phyloP scores from a whole-genome alignment of 805 yeast species.

The Candida bentonensis region DNA sequence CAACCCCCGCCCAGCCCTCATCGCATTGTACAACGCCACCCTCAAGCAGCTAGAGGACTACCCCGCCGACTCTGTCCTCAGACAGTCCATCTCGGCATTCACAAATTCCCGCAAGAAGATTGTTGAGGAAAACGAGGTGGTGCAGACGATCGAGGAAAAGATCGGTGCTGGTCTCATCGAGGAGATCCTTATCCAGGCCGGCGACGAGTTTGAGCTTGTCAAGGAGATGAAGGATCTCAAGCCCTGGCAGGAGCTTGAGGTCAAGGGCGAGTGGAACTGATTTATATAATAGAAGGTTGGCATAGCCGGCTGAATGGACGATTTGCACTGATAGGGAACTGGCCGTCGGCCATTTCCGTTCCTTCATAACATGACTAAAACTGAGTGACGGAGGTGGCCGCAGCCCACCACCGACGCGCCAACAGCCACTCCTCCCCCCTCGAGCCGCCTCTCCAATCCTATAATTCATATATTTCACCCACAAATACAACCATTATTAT shows the following conservation, averaged over 20 bases:
- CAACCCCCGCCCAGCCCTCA: constrained; percentile 66
- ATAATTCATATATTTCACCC: no score
- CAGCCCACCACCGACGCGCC: no score
- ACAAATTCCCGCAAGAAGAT: constrained; percentile 55
- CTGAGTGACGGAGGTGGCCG: no score
- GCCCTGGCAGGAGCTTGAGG: constrained; percentile 70
- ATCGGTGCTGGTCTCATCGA: constrained; percentile 78
- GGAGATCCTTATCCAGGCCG: constrained; percentile 70
- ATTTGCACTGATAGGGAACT: constrained; percentile 12
- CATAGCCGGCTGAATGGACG: constrained; percentile 67
- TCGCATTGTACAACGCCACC: constrained; percentile 58
- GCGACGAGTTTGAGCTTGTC: constrained; percentile 60
- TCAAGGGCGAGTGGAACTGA: constrained; percentile 24
- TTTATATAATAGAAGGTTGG: no score
- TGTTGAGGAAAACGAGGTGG: constrained; percentile 48
- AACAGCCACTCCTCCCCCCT: no score
- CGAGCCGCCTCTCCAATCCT: constrained; percentile 1
- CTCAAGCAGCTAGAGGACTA: constrained; percentile 41
- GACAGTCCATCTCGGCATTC: constrained; percentile 57
- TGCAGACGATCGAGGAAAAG: constrained; percentile 52
- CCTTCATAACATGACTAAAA: no score
- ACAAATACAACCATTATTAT: no score
- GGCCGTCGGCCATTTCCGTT: constrained; percentile 5
- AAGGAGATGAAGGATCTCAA: constrained; percentile 54
- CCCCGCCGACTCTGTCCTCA: constrained; percentile 63